Evolutionary conservation across 768 basidiomycete species (phyloP).

Genomic region (Podaxis carcinomalis): DNA sequence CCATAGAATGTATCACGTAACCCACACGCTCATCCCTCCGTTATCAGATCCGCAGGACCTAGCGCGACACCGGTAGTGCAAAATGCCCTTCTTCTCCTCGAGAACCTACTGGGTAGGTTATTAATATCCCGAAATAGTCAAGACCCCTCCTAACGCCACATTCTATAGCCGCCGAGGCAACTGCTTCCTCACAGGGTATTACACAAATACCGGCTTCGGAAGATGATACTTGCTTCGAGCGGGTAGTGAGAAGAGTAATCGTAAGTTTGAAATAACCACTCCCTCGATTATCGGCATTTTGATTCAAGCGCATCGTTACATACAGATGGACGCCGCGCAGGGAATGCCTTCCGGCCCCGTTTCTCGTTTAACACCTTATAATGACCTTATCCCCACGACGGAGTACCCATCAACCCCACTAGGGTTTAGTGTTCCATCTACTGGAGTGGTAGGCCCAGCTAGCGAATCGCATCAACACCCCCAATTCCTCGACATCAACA

Average conservation of each 20-base stretch:
- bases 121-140: constrained; percentile 12
- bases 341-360: neutral
- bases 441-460: neutral
- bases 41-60: neutral
- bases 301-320: neutral
- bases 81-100: constrained; percentile 21
- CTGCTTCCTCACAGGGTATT: neutral
- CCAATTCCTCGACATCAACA: neutral
- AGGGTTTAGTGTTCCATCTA: neutral
- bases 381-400: neutral
- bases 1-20: constrained; percentile 12
- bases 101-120: constrained; percentile 19
- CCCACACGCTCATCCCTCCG: neutral
- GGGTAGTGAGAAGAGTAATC: constrained; percentile 21
- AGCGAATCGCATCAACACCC: neutral
- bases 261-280: constrained; percentile 9
- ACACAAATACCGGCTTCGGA: constrained; percentile 11
- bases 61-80: constrained; percentile 14
- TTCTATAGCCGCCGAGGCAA: constrained; percentile 1
- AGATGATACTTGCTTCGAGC: constrained; percentile 20
- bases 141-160: neutral
- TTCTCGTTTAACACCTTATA: neutral
- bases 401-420: neutral
- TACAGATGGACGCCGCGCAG: neutral
- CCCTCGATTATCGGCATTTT: neutral